Evolutionary conservation across 2,329 filamentous ascomycete species (phyloP).

Genomic region (Teratosphaeria epicoccoides): DNA sequence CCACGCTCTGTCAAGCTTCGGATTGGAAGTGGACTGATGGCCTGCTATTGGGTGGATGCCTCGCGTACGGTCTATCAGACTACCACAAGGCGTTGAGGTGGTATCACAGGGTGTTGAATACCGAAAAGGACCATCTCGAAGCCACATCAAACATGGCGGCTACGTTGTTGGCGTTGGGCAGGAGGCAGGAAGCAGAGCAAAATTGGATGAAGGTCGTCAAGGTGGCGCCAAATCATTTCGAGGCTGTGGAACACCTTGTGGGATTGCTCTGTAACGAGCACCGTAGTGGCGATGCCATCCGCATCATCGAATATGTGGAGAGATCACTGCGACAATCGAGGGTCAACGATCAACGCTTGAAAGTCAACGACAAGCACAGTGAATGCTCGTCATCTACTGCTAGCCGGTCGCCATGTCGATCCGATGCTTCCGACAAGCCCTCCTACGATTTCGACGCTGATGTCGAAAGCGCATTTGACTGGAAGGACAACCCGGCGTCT

Average conservation of each 20-base stretch:
- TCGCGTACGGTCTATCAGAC: slow-evolving; percentile 80
- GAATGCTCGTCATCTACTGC: slow-evolving; percentile 46
- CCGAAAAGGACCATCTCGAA: slow-evolving; percentile 66
- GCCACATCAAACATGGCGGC: slow-evolving; percentile 89
- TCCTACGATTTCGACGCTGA: slow-evolving; percentile 47
- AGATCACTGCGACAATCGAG: slow-evolving; percentile 48
- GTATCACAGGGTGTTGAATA: slow-evolving; percentile 57
- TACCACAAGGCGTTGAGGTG: slow-evolving; percentile 67
- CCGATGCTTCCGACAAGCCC: slow-evolving; percentile 46
- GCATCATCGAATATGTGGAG: slow-evolving; percentile 79
- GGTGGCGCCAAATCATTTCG: slow-evolving; percentile 76
- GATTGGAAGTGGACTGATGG: slow-evolving; percentile 87
- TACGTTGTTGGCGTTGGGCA: slow-evolving; percentile 71
- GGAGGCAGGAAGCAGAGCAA: slow-evolving; percentile 71
- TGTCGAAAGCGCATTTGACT: slow-evolving; percentile 23
- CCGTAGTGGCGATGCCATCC: slow-evolving; percentile 71
- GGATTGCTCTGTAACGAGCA: slow-evolving; percentile 74
- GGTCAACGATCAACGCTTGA: slow-evolving; percentile 35
- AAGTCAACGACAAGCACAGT: slow-evolving; percentile 44
- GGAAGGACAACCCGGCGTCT: slow-evolving; percentile 30
- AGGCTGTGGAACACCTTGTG: slow-evolving; percentile 89
- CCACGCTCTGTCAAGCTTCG: slow-evolving; percentile 65
- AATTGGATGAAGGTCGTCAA: slow-evolving; percentile 80
- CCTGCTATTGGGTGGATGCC: slow-evolving; percentile 79
- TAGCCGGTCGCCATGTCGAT: slow-evolving; percentile 43